Base-by-base conservation (phyloP, 2,329 filamentous ascomycete genomes). In the Cadophora malorum region DNA sequence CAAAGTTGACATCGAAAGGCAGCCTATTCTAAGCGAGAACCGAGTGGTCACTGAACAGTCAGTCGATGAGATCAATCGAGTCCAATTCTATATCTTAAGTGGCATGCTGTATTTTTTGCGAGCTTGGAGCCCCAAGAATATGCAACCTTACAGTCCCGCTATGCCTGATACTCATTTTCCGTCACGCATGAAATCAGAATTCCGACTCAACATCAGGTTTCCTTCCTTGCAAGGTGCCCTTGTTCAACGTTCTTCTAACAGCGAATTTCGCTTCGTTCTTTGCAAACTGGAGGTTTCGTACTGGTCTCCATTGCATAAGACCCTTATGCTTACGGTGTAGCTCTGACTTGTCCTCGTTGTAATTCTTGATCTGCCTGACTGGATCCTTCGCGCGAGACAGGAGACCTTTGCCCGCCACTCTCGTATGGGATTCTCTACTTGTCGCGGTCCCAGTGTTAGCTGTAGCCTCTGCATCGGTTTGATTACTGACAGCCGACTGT, bases 221-320 rank as follows among this genome's bases (percentile, higher is more conserved):
- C 69, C 95, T 85, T 0, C 95, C 95, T 50, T 89, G 88, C 76
- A 98, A 80, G 41, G 89, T 90, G 10, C 96, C 85, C 77, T 92
- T 90, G 75, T 91, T 91, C 79, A 90, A 91, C 65, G 96, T 81
- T 78, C 92, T 92, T 55, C 89, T 84, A 5, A 94, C 79, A 0
- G 92, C 93, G 80, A 90, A 94, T 75, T 91, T 90, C 0, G 91
- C 88, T 82, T 98, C 92, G 75, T 97, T 86, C 80, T 96, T 97
- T 53, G 90, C 94, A 78, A 97, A 98, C 72, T 90, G 88, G 25
- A 88, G 83, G 77, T 97, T 97, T 50, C 95, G 85, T 78, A 94
- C 91, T 0, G 95, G 94, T 76, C 90, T 92, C 94, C 94, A 98
- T 79, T 98, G 95, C 93, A 97, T 97, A 77, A 97, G 76, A 0